Conservation (phyloP, 2,329 filamentous ascomycete species). For the Fusarium lateritium region DNA sequence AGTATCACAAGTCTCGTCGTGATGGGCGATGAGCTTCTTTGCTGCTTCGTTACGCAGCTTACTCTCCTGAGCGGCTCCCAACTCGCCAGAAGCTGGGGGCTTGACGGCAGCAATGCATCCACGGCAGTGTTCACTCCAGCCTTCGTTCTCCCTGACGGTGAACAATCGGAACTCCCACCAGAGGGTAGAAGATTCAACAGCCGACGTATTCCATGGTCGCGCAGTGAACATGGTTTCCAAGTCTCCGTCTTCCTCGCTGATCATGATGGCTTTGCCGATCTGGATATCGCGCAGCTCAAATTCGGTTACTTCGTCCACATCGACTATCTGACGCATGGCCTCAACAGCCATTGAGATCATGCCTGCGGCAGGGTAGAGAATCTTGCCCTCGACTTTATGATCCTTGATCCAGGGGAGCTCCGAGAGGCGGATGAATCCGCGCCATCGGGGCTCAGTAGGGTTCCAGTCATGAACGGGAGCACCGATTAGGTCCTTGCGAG, state of each 20-base stretch:
- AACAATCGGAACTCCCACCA: slow-evolving; percentile 2
- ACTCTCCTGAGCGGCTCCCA: neutral
- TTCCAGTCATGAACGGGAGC: neutral
- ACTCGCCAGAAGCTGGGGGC: neutral
- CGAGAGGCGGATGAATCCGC: neutral
- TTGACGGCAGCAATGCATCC: neutral
- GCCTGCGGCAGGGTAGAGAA: slow-evolving; percentile 3
- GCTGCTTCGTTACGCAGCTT: neutral
- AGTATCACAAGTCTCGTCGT: neutral
- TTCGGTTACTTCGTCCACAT: neutral
- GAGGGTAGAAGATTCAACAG: neutral
- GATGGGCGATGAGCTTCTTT: neutral
- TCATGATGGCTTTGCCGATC: slow-evolving; percentile 1
- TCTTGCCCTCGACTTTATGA: neutral
- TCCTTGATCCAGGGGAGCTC: neutral
- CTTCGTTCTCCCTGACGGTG: neutral
- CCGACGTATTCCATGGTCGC: neutral
- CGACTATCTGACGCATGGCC: neutral
- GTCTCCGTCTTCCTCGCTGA: neutral
- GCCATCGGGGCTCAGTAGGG: neutral
- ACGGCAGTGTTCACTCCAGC: slow-evolving; percentile 3
- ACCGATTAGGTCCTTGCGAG: too few species aligned
- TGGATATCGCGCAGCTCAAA: neutral
- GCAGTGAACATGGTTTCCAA: slow-evolving; percentile 2
- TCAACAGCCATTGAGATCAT: neutral